Evolutionary conservation across 441 rosid genomes (phyloP).

Genomic region (Pelargonium australe): DNA sequence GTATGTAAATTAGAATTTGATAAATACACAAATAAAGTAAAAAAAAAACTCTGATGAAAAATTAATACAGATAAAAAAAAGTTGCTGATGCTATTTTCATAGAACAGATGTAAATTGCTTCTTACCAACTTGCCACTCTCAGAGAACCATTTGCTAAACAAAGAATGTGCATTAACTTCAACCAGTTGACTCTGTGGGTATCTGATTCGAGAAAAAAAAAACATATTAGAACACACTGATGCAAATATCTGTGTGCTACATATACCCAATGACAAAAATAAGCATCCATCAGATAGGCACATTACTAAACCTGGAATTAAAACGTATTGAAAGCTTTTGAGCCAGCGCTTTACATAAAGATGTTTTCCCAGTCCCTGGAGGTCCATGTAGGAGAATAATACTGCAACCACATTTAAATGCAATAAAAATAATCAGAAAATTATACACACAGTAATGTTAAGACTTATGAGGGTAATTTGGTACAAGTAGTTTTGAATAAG

Average conservation of each 20-base stretch:
- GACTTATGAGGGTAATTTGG: too few species aligned
- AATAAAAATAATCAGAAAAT: conserved; percentile 39
- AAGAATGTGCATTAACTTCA: conserved; percentile 97
- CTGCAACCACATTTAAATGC: conserved; percentile 58
- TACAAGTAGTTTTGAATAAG: too few species aligned
- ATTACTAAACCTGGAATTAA: conserved; percentile 61
- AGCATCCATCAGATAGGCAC: neutral
- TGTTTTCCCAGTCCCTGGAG: conserved; percentile 98
- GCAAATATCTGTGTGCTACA: too few species aligned
- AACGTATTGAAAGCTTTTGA: conserved; percentile 82
- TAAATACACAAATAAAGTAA: too few species aligned
- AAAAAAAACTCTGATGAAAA: neutral
- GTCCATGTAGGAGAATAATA: conserved; percentile 17
- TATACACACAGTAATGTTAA: too few species aligned
- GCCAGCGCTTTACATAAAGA: conserved; percentile 96
- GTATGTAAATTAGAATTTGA: too few species aligned
- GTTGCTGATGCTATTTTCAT: neutral
- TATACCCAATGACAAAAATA: neutral
- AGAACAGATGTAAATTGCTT: conserved; percentile 12
- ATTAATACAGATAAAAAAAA: neutral
- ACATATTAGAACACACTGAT: too few species aligned
- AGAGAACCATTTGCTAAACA: conserved; percentile 99
- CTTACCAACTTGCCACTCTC: conserved; percentile 97
- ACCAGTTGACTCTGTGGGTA: conserved; percentile 80
- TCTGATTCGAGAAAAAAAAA: conserved; percentile 32